A percentile compares a stretch with the other conserved stretches of the same genome.
phyloP scores from a whole-genome alignment of 2,329 filamentous ascomycete species.

The Rachicladosporium sp. region DNA sequence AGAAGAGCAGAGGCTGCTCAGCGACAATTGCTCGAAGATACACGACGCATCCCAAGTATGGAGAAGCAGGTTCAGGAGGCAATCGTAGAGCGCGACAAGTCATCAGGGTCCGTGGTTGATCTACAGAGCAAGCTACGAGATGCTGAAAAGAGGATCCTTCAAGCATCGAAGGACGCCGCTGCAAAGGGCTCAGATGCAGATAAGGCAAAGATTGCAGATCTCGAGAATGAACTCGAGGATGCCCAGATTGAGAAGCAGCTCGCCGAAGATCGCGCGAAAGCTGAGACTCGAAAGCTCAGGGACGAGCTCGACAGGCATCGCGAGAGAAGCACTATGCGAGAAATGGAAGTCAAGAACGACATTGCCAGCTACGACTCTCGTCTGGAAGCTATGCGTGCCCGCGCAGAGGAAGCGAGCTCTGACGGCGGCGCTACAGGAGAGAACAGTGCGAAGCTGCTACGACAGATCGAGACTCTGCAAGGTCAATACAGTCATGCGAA shows the following conservation, averaged over 20 bases:
- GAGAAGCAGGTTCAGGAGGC: slow-evolving; percentile 28
- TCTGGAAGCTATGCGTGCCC: slow-evolving; percentile 71
- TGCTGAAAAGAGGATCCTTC: slow-evolving; percentile 53
- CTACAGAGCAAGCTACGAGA: slow-evolving; percentile 58
- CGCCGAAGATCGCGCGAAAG: slow-evolving; percentile 54
- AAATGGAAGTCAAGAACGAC: slow-evolving; percentile 73
- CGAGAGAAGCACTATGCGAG: slow-evolving; percentile 54
- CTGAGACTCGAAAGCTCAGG: slow-evolving; percentile 57
- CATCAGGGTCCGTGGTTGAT: slow-evolving; percentile 51
- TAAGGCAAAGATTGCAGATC: slow-evolving; percentile 40
- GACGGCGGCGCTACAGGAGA: slow-evolving; percentile 49
- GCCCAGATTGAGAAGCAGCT: slow-evolving; percentile 65
- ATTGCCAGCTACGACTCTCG: slow-evolving; percentile 69
- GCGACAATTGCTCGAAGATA: slow-evolving; percentile 43
- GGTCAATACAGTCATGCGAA: slow-evolving; percentile 89
- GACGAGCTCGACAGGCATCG: slow-evolving; percentile 62
- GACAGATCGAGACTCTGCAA: slow-evolving; percentile 90
- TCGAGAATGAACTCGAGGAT: slow-evolving; percentile 52
- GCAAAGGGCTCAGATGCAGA: slow-evolving; percentile 57
- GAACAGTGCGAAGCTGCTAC: slow-evolving; percentile 53
- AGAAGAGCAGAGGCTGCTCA: slow-evolving; percentile 48
- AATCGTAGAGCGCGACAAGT: slow-evolving; percentile 21
- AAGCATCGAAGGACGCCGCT: slow-evolving; percentile 53
- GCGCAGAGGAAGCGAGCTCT: slow-evolving; percentile 81
- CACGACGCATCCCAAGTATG: slow-evolving; percentile 49